Base-by-base conservation (phyloP, 2,329 filamentous ascomycete genomes). In the Aphanocladium album region DNA sequence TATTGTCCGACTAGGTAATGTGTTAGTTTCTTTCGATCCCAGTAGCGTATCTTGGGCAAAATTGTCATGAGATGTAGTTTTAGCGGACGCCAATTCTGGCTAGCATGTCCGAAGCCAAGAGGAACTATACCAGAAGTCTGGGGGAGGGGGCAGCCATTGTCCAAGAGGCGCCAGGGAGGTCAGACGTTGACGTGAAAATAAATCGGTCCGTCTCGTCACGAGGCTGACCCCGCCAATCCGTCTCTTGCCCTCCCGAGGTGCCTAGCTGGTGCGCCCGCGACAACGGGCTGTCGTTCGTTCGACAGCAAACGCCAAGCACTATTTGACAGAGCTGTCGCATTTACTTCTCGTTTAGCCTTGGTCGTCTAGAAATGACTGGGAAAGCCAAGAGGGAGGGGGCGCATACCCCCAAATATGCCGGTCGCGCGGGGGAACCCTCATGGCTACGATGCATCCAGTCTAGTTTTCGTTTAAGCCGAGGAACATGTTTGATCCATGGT, bases 131-230 rank as follows among this genome's bases (percentile, higher is more conserved):
- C 7, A 3, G 12, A 16, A 21, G 21, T 21, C 7, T 17, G 7
- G 19, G 8, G 19, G 14, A 16, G 33, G 23, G 12, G 46, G 23
- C 3, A 17, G 30, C 30, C 4, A 25, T 37, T 37, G n/a, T 14
- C 21, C 25, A 43, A 45, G 5, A 35, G 4, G 39, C 53, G n/a
- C 41, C 53, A n/a, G 2, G 30, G 14, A 39, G 19, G 54, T 57
- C 30, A 57, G 54, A 49, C 25, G 27, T 49, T n/a, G 30, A 37
- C 30, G 54, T 39, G 19, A 37, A 30, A 30, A 39, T 39, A 35
- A 49, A 57, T 57, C 54, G 43, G 54, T 57, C 54, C 54, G 41
- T 57, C 43, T 57, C 30, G 54, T 49, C 43, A 49, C 43, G 43
- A 49, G 27, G 41, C 25, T 27, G 21, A 49, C 27, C 54, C 43